Conservation (phyloP, 495 filamentous ascomycete genomes). For the Recurvomyces mirabilis region DNA sequence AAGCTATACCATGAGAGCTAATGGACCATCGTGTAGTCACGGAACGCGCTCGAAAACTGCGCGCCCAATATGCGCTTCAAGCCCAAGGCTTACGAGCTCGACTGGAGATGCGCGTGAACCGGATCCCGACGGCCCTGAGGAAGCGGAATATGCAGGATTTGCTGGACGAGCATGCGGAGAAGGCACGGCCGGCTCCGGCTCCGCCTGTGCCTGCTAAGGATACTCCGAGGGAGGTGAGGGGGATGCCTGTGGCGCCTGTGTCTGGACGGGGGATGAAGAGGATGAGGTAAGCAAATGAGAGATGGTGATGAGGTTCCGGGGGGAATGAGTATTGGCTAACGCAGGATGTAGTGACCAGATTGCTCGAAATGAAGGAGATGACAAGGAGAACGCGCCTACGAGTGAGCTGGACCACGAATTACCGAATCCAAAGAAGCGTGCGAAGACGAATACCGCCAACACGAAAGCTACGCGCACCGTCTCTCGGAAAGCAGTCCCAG, state of each 20-base stretch:
- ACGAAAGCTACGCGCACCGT: slow-evolving; percentile 37
- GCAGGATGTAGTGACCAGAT: slow-evolving; percentile 47
- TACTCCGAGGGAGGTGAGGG: slow-evolving; percentile 7
- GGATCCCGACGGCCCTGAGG: slow-evolving; percentile 71
- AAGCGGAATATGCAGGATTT: slow-evolving; percentile 78
- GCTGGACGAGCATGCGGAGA: slow-evolving; percentile 42
- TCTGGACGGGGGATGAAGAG: slow-evolving; percentile 39
- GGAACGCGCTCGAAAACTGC: slow-evolving; percentile 80
- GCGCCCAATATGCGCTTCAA: slow-evolving; percentile 81
- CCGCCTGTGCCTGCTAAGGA: slow-evolving; percentile 3
- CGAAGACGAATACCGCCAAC: slow-evolving; percentile 27
- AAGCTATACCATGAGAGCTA: neutral
- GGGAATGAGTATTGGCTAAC: slow-evolving; percentile 2
- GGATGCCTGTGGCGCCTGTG: slow-evolving; percentile 13
- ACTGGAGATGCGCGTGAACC: slow-evolving; percentile 89
- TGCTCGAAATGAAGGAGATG: slow-evolving; percentile 70
- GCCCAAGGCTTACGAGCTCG: slow-evolving; percentile 72
- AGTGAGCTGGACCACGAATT: slow-evolving; percentile 30
- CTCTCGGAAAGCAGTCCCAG: slow-evolving; percentile 38
- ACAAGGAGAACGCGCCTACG: slow-evolving; percentile 43
- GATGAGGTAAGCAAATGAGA: slow-evolving; percentile 49
- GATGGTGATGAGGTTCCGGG: neutral
- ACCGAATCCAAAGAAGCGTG: slow-evolving; percentile 45
- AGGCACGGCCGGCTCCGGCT: slow-evolving; percentile 20
- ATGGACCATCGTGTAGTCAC: slow-evolving; percentile 49